Evolutionary conservation across 495 filamentous ascomycete genomes (phyloP), one percentile per base, ranked within the genome.

Genomic region (Melanomma pulvis-pyrius): DNA sequence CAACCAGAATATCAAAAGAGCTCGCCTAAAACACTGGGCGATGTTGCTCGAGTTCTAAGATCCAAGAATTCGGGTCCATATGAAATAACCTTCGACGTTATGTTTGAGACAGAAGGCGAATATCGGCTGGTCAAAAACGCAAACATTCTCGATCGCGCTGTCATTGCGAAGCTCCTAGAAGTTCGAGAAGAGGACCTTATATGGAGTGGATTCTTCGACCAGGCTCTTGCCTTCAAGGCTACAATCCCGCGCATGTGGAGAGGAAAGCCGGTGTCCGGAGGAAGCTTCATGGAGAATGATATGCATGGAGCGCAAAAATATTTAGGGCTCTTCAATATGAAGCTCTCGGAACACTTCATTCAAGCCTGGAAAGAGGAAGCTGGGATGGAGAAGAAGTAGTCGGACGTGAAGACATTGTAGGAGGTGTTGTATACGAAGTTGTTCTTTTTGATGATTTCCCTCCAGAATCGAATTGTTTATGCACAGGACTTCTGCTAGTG

Each of bases 31-130:
- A 57, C 50, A 1, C 56, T 70, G 9, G 54, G 61, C 0, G 76
- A 80, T 46, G 66, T 82, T 19, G 78, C 82, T 0, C 73, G 72
- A n/a, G 73, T 82, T 2, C 72, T 84, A 11, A 73, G 82, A 3
- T 79, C 78, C 13, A 84, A 83, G 72, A 84, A 83, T 62, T 64
- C 81, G 0, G 82, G 82, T 0, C 82, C 82, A 2, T 83, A 72
- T 62, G 81, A 83, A 64, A 71, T 84, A 24, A 83, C 82, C 2
- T 74, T 83, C 30, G 81, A 84, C 54, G 71, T 83, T 36, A 79
- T 84, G 65, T 83, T 84, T 54, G 73, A 75, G 15, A 68, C 61
- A 13, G 36, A 53, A 26, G 73, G 67, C 2, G 67, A 71, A 0
- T 82, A 78, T 61, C 39, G 75, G 2, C 55, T 60, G 2, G 73